phyloP scores from a whole-genome alignment of 2,329 filamentous ascomycete species.

The Coniochaeta sp. region DNA sequence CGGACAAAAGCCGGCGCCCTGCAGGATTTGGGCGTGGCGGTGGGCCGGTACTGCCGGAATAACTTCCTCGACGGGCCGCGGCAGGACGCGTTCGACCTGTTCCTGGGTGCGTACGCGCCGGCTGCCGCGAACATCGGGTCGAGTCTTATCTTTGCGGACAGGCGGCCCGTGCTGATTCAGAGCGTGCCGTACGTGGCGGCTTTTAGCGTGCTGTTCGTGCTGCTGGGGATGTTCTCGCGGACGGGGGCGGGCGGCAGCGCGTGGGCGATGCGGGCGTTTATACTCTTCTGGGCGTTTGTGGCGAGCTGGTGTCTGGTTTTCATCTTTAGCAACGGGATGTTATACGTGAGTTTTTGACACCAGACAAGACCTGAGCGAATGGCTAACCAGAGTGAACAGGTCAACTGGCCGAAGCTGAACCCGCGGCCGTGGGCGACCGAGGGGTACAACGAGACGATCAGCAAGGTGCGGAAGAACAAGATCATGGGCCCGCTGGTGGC shows the following conservation, averaged over 20 bases:
- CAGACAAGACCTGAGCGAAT: neutral
- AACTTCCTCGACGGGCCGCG: constrained; percentile 92
- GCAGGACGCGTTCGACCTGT: constrained; percentile 93
- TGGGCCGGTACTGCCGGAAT: constrained; percentile 85
- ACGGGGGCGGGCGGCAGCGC: constrained; percentile 69
- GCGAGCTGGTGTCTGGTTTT: constrained; percentile 69
- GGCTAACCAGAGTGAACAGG: constrained; percentile 44
- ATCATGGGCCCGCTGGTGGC: constrained; percentile 70
- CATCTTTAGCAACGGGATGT: constrained; percentile 76
- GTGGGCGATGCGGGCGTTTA: constrained; percentile 76
- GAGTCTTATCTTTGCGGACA: constrained; percentile 72
- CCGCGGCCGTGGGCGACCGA: constrained; percentile 80
- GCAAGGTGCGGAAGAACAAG: constrained; percentile 73
- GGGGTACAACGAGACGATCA: constrained; percentile 80
- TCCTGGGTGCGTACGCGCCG: constrained; percentile 80
- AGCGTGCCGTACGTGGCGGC: constrained; percentile 87
- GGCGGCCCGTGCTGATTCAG: constrained; percentile 80
- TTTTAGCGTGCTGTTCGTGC: constrained; percentile 76
- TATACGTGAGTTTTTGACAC: constrained; percentile 66
- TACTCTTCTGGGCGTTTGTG: constrained; percentile 68
- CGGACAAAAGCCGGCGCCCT: constrained; percentile 79
- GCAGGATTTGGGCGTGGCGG: constrained; percentile 80
- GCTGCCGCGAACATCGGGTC: constrained; percentile 63
- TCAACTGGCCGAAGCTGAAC: constrained; percentile 97
- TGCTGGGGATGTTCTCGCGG: constrained; percentile 67